Base-by-base conservation (phyloP, 805 yeast genomes). In the Limtongia smithiae region DNA sequence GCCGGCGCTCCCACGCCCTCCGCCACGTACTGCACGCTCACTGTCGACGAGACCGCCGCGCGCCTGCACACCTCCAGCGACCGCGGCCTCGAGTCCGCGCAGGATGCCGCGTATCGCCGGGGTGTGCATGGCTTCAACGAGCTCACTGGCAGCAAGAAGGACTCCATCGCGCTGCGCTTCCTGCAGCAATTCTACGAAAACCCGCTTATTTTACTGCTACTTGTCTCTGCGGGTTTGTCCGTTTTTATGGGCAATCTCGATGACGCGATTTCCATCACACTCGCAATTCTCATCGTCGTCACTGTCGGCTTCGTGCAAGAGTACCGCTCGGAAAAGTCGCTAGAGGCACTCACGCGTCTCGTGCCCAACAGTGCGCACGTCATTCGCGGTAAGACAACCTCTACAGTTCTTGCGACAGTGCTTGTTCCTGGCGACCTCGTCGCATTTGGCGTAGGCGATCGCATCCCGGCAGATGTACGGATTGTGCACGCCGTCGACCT, bases 251-350 rank as follows among this genome's bases (percentile, higher is more conserved):
- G 96, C n/a, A 93, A 93, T 68, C 80, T 81, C 28, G 97, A 93
- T 65, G 99, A 93, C 67, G 95, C 97, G 1, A 72, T 93, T n/a
- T 82, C 93, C 58, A 93, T 93, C 60, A 83, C 97, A 0, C 72
- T 90, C 55, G 98, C 98, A 3, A 87, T 93, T 42, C 61, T 86
- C 37, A 90, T 93, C 59, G 99, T 93, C 28, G 97, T 93, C 11
- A 80, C 93, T 14, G 99, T 93, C 32, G 99, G 99, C 0, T 93
- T 93, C 70, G 90, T 93, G 28, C 99, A 93, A 70, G 99, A 93
- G 67, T 90, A 90, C 64, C 77, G 97, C 62, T 86, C 96, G 1
- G 99, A 93, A 64, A 85, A 93, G 72, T 86, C 96, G 4, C 72
- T 93, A 50, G 95, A 90, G 66, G 97, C 97, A 0, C 76, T 93